Evolutionary conservation across 1,284 basidiomycete genomes (phyloP), one percentile per base, ranked within the genome.

Genomic region (Sanghuangporus weigelae): DNA sequence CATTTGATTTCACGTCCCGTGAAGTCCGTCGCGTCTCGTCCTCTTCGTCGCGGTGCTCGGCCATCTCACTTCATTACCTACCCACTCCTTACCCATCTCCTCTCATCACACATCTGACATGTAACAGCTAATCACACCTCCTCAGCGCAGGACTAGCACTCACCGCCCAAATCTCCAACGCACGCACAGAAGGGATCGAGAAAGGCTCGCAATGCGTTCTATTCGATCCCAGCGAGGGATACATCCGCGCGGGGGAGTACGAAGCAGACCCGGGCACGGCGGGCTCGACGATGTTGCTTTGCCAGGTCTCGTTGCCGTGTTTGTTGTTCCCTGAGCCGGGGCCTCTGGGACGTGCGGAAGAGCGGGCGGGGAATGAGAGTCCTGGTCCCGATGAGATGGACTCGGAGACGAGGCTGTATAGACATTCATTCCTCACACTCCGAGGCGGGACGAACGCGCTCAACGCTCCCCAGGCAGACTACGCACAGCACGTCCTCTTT

Each of bases 401-500:
- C 23, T 38, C 10, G 50, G 53, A 36, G 7, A 14, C 10, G 3
- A n/a, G 3, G 21, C 19, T 7, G 49, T 3, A 3, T 1, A 1
- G 1, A n/a, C 8, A n/a, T n/a, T 54, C 53, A 7, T 38, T 74
- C 3, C 76, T 91, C 31, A 76, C 74, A 12, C 79, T 91, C 2
- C 75, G 77, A 0, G 89, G 89, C 14, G 89, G 89, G 2, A 91
- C 89, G 2, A 90, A 91, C 67, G 87, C 86, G 16, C 72, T 75
- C 1, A 71, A 79, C 49, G 87, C 89, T 2, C 89, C 89, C 0
- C 89, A 89, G 66, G 80, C 88, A 35, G 89, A 91, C 74, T 90
- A 89, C 72, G 81, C 79, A 0, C 75, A 82, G 12, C 83, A 86
- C 70, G 78, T 78, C 10, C 64, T 87, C 48, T 82, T 85, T 7